Conservation (phyloP, 192 early-diverging fungal species). For the Glomus cerebriforme region DNA sequence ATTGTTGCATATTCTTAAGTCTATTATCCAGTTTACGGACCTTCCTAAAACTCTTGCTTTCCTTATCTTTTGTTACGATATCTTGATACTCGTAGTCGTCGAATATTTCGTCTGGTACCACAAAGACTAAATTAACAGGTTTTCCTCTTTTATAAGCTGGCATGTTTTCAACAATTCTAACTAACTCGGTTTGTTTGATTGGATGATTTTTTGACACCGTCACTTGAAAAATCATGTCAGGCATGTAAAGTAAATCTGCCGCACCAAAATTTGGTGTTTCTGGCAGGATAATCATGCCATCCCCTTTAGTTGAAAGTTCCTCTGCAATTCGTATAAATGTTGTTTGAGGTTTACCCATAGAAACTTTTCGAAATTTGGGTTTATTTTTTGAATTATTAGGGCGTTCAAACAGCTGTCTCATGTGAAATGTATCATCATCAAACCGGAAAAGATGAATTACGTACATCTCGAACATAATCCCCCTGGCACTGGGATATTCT, state of each 20-base stretch:
- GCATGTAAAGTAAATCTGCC: not conserved
- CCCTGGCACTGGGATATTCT: not conserved
- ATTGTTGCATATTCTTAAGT: not conserved
- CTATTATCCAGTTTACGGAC: not conserved
- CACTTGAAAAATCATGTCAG: not conserved
- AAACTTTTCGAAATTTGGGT: not conserved
- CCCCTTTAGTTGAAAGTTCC: not conserved
- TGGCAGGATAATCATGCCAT: not conserved
- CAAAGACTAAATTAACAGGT: not conserved
- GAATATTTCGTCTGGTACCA: not conserved
- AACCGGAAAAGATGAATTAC: conserved; percentile 1
- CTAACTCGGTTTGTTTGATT: not conserved
- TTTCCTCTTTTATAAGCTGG: not conserved
- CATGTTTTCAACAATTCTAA: not conserved
- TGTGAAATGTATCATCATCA: not conserved
- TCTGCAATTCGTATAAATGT: not conserved
- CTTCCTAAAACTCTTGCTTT: not conserved
- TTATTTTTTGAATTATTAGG: not conserved
- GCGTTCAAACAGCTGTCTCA: not conserved
- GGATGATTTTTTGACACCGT: not conserved
- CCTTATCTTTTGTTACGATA: not conserved
- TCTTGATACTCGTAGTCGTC: not conserved
- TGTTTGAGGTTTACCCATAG: not conserved
- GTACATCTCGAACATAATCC: not conserved
- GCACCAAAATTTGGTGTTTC: not conserved